Base-by-base conservation (phyloP, 306 rosid genomes). In the Lablab purpureus region DNA sequence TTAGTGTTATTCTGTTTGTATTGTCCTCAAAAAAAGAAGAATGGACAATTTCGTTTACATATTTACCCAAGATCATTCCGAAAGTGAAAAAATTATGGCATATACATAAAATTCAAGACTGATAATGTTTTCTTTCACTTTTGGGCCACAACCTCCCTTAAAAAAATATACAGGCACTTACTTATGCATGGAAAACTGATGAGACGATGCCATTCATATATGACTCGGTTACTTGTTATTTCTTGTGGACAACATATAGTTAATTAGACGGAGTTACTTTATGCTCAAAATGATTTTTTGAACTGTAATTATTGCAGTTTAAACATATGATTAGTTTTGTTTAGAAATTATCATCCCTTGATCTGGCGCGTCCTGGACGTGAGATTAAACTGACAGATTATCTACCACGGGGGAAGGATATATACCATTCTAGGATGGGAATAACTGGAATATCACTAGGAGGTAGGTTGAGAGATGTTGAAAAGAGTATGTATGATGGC, bases 361-460 rank as follows among this genome's bases (percentile, higher is more conserved):
- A 40, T 59, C 43, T 83, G 77, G 84, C 92, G 91, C 98, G 95
- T 78, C 45, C 91, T 94, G 97, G 97, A 95, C 92, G 76, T 95
- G 90, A 87, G 90, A 87, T 87, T 79, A 92, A 91, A 84, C 83
- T 95, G 87, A 96, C 98, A 67, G 94, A 95, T 84, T 91, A 90
- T 83, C 85, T 95, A 76, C 84, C 85, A n/a, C 66, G 77, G 27
- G 90, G 99, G 87, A 85, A 87, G 86, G 98, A 95, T 72, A 63
- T 92, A 77, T 97, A 92, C 77, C 87, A 90, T 67, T 40, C 85
- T 52, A 86, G 92, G 71, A 83, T 95, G 82, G 98, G 99, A 87
- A 91, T 95, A 79, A 90, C 96, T 7, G 98, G 98, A 45, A 89
- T 92, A 91, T 95, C 98, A 36, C 99, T 95, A 68, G 97, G 99